A percentile compares a stretch with the other conserved stretches of the same genome.
Conservation (phyloP, 148 eudicot species). For the Rhododendron williamsianum region DNA sequence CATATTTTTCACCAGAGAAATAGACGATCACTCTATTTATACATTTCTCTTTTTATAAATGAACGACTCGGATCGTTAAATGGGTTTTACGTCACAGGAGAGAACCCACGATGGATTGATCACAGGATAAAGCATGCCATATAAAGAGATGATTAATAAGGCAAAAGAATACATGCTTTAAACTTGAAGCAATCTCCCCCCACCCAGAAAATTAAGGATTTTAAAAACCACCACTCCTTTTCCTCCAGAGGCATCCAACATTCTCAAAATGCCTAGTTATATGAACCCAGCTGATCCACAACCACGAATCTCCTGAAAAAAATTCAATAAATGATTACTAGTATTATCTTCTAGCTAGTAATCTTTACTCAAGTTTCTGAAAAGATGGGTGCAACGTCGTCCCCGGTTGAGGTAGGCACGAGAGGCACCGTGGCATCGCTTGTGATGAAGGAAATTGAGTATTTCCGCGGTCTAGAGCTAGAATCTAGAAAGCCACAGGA, state of each 20-base stretch:
- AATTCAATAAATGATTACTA: background rate
- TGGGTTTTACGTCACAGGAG: background rate
- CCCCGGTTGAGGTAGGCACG: constrained; percentile 70
- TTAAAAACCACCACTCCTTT: background rate
- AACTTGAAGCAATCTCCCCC: constrained; percentile 26
- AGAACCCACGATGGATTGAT: background rate
- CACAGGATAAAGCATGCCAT: constrained; percentile 15
- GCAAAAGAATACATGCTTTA: constrained; percentile 23
- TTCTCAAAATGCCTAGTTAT: constrained; percentile 12
- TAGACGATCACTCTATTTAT: background rate
- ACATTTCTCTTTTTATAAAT: background rate
- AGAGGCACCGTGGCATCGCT: constrained; percentile 83
- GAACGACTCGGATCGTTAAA: background rate
- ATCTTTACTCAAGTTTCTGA: background rate
- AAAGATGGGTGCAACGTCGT: constrained; percentile 32
- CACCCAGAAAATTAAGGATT: constrained; percentile 15
- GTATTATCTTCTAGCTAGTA: background rate
- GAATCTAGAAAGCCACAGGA: constrained; percentile 27
- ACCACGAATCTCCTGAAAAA: constrained; percentile 29
- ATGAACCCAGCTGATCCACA: constrained; percentile 17
- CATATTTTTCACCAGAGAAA: background rate
- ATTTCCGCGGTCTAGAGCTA: constrained; percentile 42
- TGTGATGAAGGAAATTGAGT: constrained; percentile 73
- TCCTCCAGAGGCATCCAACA: background rate
- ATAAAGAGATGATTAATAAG: constrained; percentile 18